A percentile compares a stretch with the other conserved stretches of the same genome.
These are phyloP conservation scores for Chalciporus sp. DNA, from an alignment of 1,284 basidiomycete genomes.

Conservation along the genomic window DNA sequence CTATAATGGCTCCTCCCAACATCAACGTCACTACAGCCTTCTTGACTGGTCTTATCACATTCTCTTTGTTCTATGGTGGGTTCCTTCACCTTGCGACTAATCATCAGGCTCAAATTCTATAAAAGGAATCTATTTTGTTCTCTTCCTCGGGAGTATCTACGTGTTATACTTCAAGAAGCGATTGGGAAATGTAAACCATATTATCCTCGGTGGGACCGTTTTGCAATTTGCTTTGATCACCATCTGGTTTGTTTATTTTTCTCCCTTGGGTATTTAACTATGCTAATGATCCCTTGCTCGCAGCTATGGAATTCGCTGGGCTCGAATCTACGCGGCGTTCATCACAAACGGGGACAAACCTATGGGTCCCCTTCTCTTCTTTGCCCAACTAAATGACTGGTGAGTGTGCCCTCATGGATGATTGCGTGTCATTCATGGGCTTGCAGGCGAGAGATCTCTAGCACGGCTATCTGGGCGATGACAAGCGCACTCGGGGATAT, in stretches of 20 bases:
- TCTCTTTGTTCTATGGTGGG: constrained; percentile 12
- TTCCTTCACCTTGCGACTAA: neutral
- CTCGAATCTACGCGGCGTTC: constrained; percentile 9
- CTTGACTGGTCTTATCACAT: constrained; percentile 10
- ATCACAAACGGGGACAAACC: constrained; percentile 8
- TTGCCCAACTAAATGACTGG: constrained; percentile 6
- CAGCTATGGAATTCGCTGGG: constrained; percentile 13
- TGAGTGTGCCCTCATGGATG: neutral
- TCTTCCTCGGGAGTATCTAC: constrained; percentile 11
- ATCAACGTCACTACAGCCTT: constrained; percentile 10
- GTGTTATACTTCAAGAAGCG: constrained; percentile 1
- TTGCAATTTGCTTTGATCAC: constrained; percentile 13
- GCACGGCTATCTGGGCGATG: constrained; percentile 10
- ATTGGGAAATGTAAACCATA: neutral
- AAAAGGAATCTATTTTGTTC: constrained; percentile 8
- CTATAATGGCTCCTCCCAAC: neutral
- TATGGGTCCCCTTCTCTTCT: constrained; percentile 8
- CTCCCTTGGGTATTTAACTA: neutral
- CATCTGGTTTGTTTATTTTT: neutral
- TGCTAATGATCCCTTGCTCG: neutral
- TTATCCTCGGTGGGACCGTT: constrained; percentile 6
- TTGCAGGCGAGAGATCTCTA: constrained; percentile 10
- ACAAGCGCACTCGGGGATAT: constrained; percentile 8
- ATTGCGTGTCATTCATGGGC: neutral
- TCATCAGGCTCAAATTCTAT: neutral